Conservation (phyloP, 192 early-diverging fungal species). For the Coemansia aciculifera region DNA sequence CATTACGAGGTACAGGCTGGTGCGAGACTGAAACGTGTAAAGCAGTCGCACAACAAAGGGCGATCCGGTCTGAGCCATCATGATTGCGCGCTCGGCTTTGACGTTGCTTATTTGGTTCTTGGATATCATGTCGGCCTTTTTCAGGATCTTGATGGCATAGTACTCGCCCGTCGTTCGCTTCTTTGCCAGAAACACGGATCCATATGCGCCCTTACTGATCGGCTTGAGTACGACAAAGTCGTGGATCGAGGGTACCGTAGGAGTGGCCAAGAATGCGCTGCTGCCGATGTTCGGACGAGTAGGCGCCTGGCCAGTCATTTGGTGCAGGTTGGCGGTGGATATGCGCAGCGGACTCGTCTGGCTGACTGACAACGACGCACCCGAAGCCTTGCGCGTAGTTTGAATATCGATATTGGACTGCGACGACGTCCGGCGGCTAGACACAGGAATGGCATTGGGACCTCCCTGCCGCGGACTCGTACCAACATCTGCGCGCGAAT, state of each 20-base stretch:
- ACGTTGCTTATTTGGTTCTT: conserved; percentile 69
- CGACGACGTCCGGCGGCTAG: conserved; percentile 1
- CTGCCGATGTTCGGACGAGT: conserved; percentile 12
- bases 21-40: conserved; percentile 83
- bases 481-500: not conserved
- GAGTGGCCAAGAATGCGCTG: conserved; percentile 38
- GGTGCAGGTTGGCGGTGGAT: conserved; percentile 15
- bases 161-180: conserved; percentile 82
- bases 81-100: conserved; percentile 54
- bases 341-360: conserved; percentile 10
- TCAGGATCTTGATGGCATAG: conserved; percentile 87
- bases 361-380: not conserved
- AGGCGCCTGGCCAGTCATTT: not conserved
- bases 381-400: not conserved
- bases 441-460: not conserved
- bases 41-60: conserved; percentile 87
- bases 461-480: not conserved
- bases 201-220: conserved; percentile 88
- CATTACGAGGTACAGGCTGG: conserved; percentile 88
- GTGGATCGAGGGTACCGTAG: conserved; percentile 74
- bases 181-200: conserved; percentile 82
- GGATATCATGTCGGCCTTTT: conserved; percentile 88
- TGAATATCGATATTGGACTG: not conserved
- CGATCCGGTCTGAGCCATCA: conserved; percentile 83
- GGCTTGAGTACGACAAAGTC: conserved; percentile 92